Base-by-base conservation (phyloP, 352 stramenopile species). In the Phytophthora citrophthora region DNA sequence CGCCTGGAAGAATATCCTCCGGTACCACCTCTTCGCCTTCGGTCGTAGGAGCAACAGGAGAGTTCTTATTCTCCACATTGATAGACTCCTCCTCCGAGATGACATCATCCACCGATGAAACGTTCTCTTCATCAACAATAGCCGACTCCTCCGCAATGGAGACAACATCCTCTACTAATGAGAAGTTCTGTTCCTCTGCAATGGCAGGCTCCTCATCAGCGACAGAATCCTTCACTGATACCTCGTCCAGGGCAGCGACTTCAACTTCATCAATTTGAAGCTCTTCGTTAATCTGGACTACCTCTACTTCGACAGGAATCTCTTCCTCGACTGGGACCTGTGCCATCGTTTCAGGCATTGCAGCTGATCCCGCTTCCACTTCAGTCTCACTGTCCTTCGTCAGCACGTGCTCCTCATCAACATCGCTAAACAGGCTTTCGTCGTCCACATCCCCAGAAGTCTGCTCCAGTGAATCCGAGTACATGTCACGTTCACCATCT, bases 401-500 rank as follows among this genome's bases (percentile, higher is more conserved):
- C n/a, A 45, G 5, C 20, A 54, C 12, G 5, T 32, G 16, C 41
- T 24, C 36, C 54, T 15, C 36, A 1, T 41, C n/a, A 18, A n/a
- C 9, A 18, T 41, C 15, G n/a, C n/a, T 39, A 32, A 39, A 24
- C 40, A 52, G 46, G 16, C 11, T 55, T 10, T 62, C 53, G 5
- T 49, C 57, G 18, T 62, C 59, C 20, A 41, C n/a, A 11, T 65
- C 51, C 41, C 60, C 63, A 5, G 13, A 4, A 20, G 18, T 5
- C 40, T 36, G 20, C 15, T 69, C 26, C n/a, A 49, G 49, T 11
- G 45, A 61, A 23, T 50, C 26, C 18, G n/a, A 31, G 23, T 38
- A 10, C 16, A 5, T 31, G 36, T 68, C 26, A 5, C 10, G 36
- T 39, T 60, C 43, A 23, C 29, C 40, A 24, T 54, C 54, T 23